A percentile compares a stretch with the other conserved stretches of the same genome.
These are phyloP conservation scores for Cryomyces minteri DNA, from an alignment of 495 filamentous ascomycete genomes.

Conservation along the genomic window DNA sequence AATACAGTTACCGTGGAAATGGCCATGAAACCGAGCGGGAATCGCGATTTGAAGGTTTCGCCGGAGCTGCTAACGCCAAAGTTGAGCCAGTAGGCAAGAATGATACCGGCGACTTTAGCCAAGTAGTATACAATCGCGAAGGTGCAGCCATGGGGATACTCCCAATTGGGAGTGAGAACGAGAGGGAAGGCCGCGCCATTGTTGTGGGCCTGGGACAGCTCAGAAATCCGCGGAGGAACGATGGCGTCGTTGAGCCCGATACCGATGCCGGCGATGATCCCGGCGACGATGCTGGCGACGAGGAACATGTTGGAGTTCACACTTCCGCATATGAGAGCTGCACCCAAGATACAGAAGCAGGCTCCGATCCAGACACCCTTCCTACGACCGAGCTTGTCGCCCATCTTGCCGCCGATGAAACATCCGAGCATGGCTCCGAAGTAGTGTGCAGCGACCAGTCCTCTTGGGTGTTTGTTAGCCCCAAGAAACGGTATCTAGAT, in stretches of 20 bases:
- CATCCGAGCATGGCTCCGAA: not conserved
- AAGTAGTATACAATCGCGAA: not conserved
- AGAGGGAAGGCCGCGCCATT: not conserved
- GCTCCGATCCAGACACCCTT: not conserved
- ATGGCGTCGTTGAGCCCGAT: constrained; percentile 1
- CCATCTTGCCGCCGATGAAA: not conserved
- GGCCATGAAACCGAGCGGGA: constrained; percentile 28
- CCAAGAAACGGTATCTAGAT: not conserved
- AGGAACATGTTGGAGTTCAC: not conserved
- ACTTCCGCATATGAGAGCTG: not conserved
- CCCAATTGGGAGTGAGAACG: not conserved
- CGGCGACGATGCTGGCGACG: not conserved
- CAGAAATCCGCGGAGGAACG: not conserved
- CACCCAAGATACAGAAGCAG: not conserved
- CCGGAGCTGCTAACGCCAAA: constrained; percentile 25
- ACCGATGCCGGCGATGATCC: not conserved
- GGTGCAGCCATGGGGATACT: not conserved
- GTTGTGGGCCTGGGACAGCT: constrained; percentile 1
- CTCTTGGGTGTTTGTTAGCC: not conserved
- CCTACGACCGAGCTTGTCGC: constrained; percentile 1
- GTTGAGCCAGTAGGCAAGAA: constrained; percentile 28
- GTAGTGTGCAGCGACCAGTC: not conserved
- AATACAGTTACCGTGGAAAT: constrained; percentile 19
- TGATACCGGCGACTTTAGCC: constrained; percentile 12
- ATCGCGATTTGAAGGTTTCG: constrained; percentile 23